Evolutionary conservation across 139 green algal species (phyloP).

Genomic region (Picochlorum costavermella): DNA sequence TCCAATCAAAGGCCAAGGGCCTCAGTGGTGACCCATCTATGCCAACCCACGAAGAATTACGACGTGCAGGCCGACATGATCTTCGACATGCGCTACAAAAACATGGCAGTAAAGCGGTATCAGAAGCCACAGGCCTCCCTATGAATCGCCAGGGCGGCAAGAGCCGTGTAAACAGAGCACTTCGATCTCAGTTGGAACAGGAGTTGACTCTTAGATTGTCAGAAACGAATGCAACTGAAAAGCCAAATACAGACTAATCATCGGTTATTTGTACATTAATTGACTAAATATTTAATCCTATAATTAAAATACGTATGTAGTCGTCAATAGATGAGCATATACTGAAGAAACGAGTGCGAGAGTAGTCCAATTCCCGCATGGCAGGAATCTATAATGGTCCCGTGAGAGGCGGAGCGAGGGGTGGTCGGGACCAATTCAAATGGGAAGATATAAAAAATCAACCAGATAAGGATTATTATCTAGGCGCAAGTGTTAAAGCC

Average conservation of each 20-base stretch:
- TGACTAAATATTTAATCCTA: no score
- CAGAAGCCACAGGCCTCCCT: background rate
- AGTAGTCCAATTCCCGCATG: conserved; percentile 4
- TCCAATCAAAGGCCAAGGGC: background rate
- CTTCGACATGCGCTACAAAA: conserved; percentile 21
- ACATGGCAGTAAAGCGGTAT: conserved; percentile 11
- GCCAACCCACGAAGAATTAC: conserved; percentile 15
- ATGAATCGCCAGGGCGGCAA: background rate
- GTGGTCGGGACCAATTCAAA: conserved; percentile 52
- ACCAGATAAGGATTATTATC: conserved; percentile 63
- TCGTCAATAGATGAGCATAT: no score
- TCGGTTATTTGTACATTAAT: no score
- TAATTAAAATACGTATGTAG: no score
- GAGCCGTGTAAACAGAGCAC: background rate
- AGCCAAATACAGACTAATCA: no score
- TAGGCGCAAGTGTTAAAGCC: conserved; percentile 69
- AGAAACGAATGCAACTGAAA: no score
- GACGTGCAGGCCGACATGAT: conserved; percentile 18
- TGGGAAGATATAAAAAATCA: conserved; percentile 65
- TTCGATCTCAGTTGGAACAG: background rate
- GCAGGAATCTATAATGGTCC: conserved; percentile 59
- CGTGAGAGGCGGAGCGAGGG: conserved; percentile 39
- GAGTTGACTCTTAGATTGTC: background rate
- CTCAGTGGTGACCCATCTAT: conserved; percentile 2
- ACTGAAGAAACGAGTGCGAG: no score